phyloP scores from a whole-genome alignment of 1,139 yeast genomes.

The Tardiomyces depauwii region DNA sequence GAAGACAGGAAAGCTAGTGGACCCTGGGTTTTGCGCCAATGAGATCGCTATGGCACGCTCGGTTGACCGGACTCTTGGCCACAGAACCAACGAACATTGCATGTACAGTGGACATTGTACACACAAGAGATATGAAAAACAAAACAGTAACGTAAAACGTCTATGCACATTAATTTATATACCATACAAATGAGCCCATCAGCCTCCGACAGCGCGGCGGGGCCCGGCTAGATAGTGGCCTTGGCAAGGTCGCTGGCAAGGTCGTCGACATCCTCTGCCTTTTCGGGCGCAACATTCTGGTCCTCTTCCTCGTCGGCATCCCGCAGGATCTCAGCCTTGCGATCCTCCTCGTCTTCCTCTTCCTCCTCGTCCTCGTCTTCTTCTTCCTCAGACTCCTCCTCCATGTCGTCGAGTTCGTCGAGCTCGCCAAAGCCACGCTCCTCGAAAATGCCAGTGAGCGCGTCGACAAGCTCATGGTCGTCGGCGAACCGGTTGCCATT shows the following conservation, averaged over 20 bases:
- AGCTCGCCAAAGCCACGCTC: conserved; percentile 69
- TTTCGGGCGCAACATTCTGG: conserved; percentile 25
- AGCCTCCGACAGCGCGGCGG: no score
- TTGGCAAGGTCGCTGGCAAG: conserved; percentile 49
- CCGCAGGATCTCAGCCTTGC: conserved; percentile 43
- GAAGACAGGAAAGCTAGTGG: no score
- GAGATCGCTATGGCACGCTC: no score
- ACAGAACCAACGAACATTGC: no score
- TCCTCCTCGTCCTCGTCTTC: conserved; percentile 66
- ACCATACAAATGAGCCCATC: no score
- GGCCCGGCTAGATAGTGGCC: conserved; percentile 6
- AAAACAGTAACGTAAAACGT: no score
- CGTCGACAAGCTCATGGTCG: conserved; percentile 49
- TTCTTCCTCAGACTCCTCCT: conserved; percentile 78
- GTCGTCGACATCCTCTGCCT: conserved; percentile 41
- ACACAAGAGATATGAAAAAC: no score
- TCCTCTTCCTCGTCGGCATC: conserved; percentile 46
- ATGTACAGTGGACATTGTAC: no score
- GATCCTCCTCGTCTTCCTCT: conserved; percentile 51
- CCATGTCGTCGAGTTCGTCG: conserved; percentile 90
- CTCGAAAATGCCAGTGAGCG: conserved; percentile 52
- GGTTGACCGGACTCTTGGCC: no score
- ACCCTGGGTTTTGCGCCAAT: no score
- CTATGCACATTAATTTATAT: no score
- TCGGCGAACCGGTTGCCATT: conserved; percentile 89